Conservation (phyloP, 495 filamentous ascomycete genomes). For the Hypoxylon subgilvum region DNA sequence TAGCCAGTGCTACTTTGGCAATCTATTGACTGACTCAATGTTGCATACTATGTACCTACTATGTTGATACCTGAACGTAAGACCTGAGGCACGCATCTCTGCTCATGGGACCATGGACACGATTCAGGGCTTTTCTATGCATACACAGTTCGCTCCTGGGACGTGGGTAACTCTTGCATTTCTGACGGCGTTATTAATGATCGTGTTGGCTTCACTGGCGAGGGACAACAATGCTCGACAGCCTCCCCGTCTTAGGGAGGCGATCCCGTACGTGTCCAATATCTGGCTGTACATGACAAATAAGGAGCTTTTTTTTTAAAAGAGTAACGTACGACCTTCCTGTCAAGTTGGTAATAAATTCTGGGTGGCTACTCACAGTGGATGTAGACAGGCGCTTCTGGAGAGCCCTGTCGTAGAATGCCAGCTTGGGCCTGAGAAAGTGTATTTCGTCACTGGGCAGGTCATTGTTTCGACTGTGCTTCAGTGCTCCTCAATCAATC, state of each 20-base stretch:
- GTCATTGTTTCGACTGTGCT: conserved; percentile 35
- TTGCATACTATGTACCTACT: too few species aligned
- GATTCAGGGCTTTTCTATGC: too few species aligned
- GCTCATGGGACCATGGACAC: too few species aligned
- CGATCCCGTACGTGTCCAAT: conserved; percentile 29
- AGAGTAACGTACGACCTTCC: conserved; percentile 11
- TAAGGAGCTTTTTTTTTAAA: conserved; percentile 20
- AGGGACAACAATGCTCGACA: not conserved
- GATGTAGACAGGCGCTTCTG: not conserved
- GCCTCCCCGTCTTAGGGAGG: conserved; percentile 17
- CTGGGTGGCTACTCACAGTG: not conserved
- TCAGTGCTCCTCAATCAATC: conserved; percentile 6
- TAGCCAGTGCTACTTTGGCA: too few species aligned
- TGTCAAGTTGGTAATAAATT: not conserved
- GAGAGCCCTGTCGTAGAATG: conserved; percentile 26
- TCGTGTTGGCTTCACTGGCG: too few species aligned
- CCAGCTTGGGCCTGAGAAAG: conserved; percentile 30
- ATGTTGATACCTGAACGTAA: too few species aligned
- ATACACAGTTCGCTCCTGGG: too few species aligned
- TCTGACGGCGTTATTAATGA: too few species aligned
- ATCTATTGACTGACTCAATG: too few species aligned
- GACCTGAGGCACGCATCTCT: too few species aligned
- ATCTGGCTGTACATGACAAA: conserved; percentile 30
- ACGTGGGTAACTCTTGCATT: too few species aligned
- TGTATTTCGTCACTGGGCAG: conserved; percentile 37